phyloP scores from a whole-genome alignment of 176 grass and related monocot genomes.

The Aegilops sharonensis region DNA sequence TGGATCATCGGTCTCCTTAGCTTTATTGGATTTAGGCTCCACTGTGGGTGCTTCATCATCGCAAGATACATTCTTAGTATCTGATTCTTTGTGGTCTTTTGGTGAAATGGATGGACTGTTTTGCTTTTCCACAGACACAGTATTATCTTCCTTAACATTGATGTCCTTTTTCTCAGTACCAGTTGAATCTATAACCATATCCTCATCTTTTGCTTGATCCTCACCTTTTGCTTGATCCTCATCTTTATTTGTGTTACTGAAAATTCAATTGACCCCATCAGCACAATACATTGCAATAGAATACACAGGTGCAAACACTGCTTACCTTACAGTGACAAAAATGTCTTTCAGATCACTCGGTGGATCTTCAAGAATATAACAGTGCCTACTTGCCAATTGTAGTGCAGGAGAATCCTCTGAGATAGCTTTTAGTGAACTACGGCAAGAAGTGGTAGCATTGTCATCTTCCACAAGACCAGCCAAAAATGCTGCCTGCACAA shows the following conservation, averaged over 20 bases:
- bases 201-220: slow-evolving; percentile 43
- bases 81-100: slow-evolving; percentile 36
- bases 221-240: slow-evolving; percentile 51
- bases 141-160: slow-evolving; percentile 41
- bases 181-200: slow-evolving; percentile 31
- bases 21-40: slow-evolving; percentile 17
- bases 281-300: slow-evolving; percentile 7
- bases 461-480: slow-evolving; percentile 67
- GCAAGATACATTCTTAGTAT: slow-evolving; percentile 29
- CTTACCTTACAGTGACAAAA: slow-evolving; percentile 53
- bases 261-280: slow-evolving; percentile 35
- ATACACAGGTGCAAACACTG: slow-evolving; percentile 24
- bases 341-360: slow-evolving; percentile 58
- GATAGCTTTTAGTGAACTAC: slow-evolving; percentile 87
- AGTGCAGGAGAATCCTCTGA: slow-evolving; percentile 77
- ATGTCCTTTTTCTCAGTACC: slow-evolving; percentile 36
- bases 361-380: slow-evolving; percentile 91
- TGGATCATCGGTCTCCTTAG: slow-evolving; percentile 38
- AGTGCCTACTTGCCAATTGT: slow-evolving; percentile 92
- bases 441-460: slow-evolving; percentile 57
- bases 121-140: slow-evolving; percentile 39
- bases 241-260: slow-evolving; percentile 50
- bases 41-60: slow-evolving; percentile 16
- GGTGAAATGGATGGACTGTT: slow-evolving; percentile 34
- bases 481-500: slow-evolving; percentile 85